Evolutionary conservation across 495 filamentous ascomycete species (phyloP).

Genomic region (Annulohypoxylon nitens): DNA sequence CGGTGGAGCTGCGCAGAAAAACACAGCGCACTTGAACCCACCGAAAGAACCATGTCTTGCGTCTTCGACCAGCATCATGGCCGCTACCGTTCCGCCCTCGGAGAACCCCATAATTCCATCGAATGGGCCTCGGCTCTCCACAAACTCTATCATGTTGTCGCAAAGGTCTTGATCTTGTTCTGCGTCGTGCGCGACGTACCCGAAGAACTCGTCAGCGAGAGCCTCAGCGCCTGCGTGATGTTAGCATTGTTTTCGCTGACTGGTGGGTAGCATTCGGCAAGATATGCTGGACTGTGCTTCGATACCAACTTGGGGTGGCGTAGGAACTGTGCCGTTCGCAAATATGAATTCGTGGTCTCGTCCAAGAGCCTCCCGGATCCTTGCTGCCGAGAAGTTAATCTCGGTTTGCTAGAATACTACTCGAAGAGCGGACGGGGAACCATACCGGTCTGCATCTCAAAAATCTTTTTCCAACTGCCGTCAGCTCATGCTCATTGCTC

Average conservation of each 20-base stretch:
- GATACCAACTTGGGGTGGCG: slow-evolving; percentile 43
- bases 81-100: slow-evolving; percentile 72
- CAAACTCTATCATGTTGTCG: slow-evolving; percentile 43
- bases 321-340: slow-evolving; percentile 43
- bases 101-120: slow-evolving; percentile 76
- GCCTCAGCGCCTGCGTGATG: slow-evolving; percentile 43
- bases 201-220: slow-evolving; percentile 48
- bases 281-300: not conserved
- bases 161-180: slow-evolving; percentile 39
- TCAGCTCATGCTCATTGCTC: slow-evolving; percentile 21
- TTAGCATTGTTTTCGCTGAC: slow-evolving; percentile 18
- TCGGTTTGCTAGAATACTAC: not conserved
- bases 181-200: slow-evolving; percentile 41
- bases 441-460: slow-evolving; percentile 50
- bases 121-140: slow-evolving; percentile 65
- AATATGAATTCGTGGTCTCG: slow-evolving; percentile 50
- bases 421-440: slow-evolving; percentile 3
- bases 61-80: slow-evolving; percentile 55
- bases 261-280: not conserved
- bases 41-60: slow-evolving; percentile 43
- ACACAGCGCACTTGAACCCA: slow-evolving; percentile 46
- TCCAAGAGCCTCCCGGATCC: slow-evolving; percentile 46
- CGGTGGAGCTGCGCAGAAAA: slow-evolving; percentile 48
- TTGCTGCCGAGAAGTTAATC: slow-evolving; percentile 27
- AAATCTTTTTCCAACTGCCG: slow-evolving; percentile 35